These are phyloP conservation scores for Neurospora sp. DNA, from an alignment of 495 filamentous ascomycete species.

Conservation along the genomic window DNA sequence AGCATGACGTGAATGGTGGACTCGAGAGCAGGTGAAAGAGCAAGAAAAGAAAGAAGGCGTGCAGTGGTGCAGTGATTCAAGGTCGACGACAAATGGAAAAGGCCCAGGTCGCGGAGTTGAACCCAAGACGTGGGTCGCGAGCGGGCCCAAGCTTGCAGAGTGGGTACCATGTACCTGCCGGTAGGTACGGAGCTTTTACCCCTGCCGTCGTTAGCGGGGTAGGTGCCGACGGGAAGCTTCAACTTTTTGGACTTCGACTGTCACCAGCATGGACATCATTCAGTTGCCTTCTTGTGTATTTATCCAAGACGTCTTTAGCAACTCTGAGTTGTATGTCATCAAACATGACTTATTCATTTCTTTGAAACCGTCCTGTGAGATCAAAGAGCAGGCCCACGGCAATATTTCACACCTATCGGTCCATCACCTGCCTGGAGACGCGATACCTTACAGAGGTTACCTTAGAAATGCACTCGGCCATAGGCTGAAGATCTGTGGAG, in stretches of 20 bases:
- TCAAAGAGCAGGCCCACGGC: neutral
- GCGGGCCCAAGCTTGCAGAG: constrained; percentile 5
- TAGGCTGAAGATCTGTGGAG: neutral
- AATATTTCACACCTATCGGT: neutral
- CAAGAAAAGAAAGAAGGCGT: neutral
- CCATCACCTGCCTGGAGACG: neutral
- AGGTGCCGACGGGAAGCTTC: neutral
- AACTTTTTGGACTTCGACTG: neutral
- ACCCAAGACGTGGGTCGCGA: constrained; percentile 10
- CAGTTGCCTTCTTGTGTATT: neutral
- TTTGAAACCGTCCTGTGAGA: neutral
- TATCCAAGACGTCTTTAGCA: neutral
- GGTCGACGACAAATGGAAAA: neutral
- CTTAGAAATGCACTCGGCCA: neutral
- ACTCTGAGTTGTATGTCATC: neutral
- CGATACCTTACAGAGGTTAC: neutral
- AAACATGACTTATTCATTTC: neutral
- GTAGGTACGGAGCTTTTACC: neutral
- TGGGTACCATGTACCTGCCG: constrained; percentile 8
- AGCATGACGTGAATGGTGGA: constrained; percentile 1
- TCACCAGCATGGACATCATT: neutral
- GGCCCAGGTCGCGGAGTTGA: constrained; percentile 1
- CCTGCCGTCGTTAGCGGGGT: neutral
- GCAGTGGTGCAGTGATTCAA: neutral
- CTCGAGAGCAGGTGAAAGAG: neutral